Base-by-base conservation (phyloP, 345 rosid genomes). In the Abelmoschus esculentus region DNA sequence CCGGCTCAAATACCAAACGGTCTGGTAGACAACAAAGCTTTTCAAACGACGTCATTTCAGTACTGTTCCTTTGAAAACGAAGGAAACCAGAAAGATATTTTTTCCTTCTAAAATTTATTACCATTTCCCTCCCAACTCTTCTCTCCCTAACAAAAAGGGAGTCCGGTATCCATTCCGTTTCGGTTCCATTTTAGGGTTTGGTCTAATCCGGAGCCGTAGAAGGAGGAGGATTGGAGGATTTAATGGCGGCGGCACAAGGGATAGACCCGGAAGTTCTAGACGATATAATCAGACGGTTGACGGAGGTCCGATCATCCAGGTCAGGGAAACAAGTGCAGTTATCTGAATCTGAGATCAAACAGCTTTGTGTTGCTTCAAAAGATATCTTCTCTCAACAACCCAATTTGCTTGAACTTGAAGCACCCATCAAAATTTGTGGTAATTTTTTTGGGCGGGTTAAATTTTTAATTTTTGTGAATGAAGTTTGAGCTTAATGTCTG, bases 371-470 rank as follows among this genome's bases (percentile, higher is more conserved):
- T 28, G 83, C 90, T 36, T 86, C 98, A 1, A 77, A 84, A 49
- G 98, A 90, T 12, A 87, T 89, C 75, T 90, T 89, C 57, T 76
- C 85, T 62, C 82, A 84, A 61, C 98, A 93, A 68, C 93, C 98
- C 60, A 89, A 86, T 80, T 74, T 93, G 85, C 92, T 93, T 11
- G 98, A 93, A 80, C 96, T 93, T 26, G 97, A 89, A 70, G 93
- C 97, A 13, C 98, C 98, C 58, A 93, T 93, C 81, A 93, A 93
- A 84, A 90, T 93, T 56, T 93, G 98, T 47, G 98, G 98, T 93
- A 76, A 40, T 26, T 63, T 26, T 26, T 44, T 3, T 13, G n/a
- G 36, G 6, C 28, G 36, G 61, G 32, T 28, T 10, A 12, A 56
- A 5, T 14, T 57, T 11, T 57, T 26, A 11, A 0, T 28, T 57